Base-by-base conservation (phyloP, 1,284 basidiomycete species). In the Ganoderma lucidum region DNA sequence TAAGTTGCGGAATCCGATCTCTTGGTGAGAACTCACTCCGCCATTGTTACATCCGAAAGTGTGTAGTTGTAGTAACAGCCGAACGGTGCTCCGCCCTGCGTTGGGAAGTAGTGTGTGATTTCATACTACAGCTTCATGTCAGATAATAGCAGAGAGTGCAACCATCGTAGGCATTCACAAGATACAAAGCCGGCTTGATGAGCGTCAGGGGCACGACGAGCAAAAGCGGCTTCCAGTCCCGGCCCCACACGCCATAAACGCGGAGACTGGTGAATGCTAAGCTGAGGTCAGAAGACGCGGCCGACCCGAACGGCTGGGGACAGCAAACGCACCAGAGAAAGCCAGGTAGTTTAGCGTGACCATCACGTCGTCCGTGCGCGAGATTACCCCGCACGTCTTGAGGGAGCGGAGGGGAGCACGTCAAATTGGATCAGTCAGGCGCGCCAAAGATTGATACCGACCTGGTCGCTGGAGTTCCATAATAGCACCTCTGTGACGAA, bases 181-280 rank as follows among this genome's bases (percentile, higher is more conserved):
- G 63, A 59, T 23, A 5, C 37, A 23, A 30, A 14, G 30, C 48
- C 6, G 56, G 56, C 14, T 53, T 37, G 35, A 58, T 23, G 17
- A 55, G 30, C 6, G 44, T 8, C 37, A 60, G 28, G 17, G 62
- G 53, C 30, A 44, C 35, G 55, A 60, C 53, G 32, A 59, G 6
- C 19, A 55, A 32, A 9, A 63, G 41, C 9, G 53, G 41, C 45
- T 39, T 63, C 62, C 62, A 63, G 15, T 51, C 41, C 9, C 28
- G 45, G 10, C 62, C 42, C 17, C 44, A 51, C 17, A 63, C 41
- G 19, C n/a, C 62, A n/a, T 63, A 63, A 2, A 44, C 62, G 9
- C 62, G 42, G 1, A 63, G 62, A 10, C 32, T 53, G 0, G 62
- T 63, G 62, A 63, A 63, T n/a, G 62, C 62, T 63, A n/a, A 8